Evolutionary conservation across 139 green algal genomes (phyloP).

Genomic region (Coccomyxa sp.): DNA sequence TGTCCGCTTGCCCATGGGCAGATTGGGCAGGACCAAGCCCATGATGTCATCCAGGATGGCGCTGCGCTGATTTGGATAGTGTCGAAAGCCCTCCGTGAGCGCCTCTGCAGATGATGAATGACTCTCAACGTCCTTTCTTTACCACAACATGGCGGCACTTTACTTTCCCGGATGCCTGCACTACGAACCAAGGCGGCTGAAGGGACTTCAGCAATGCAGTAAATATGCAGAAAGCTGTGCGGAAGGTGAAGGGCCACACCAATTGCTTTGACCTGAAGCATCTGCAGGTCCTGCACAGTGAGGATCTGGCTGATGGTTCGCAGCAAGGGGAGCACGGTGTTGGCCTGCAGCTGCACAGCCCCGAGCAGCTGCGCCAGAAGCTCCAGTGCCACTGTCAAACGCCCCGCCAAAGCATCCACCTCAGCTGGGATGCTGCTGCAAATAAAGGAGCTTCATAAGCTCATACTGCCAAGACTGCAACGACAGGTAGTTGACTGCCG

Average conservation of each 20-base stretch:
- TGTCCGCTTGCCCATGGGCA: neutral
- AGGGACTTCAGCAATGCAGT: neutral
- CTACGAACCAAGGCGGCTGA: too few species aligned
- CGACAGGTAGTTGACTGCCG: too few species aligned
- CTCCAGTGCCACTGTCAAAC: slow-evolving; percentile 25
- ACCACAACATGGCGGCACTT: too few species aligned
- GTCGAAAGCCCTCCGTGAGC: slow-evolving; percentile 40
- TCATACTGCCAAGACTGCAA: too few species aligned
- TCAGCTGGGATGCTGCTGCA: slow-evolving; percentile 11
- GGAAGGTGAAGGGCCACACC: slow-evolving; percentile 13
- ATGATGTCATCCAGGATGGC: slow-evolving; percentile 55
- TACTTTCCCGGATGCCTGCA: too few species aligned
- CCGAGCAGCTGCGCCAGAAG: slow-evolving; percentile 30
- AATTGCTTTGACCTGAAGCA: slow-evolving; percentile 55
- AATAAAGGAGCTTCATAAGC: too few species aligned
- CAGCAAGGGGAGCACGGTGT: slow-evolving; percentile 53
- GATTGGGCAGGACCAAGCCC: slow-evolving; percentile 18
- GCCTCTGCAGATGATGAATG: too few species aligned
- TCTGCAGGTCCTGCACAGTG: slow-evolving; percentile 39
- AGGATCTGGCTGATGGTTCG: slow-evolving; percentile 39
- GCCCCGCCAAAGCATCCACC: slow-evolving; percentile 9
- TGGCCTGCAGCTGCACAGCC: slow-evolving; percentile 26
- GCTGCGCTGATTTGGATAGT: slow-evolving; percentile 25
- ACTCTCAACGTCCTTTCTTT: too few species aligned
- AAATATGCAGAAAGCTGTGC: neutral